phyloP scores from a whole-genome alignment of 805 yeast species.

The Crinitomyces ghanaensis region DNA sequence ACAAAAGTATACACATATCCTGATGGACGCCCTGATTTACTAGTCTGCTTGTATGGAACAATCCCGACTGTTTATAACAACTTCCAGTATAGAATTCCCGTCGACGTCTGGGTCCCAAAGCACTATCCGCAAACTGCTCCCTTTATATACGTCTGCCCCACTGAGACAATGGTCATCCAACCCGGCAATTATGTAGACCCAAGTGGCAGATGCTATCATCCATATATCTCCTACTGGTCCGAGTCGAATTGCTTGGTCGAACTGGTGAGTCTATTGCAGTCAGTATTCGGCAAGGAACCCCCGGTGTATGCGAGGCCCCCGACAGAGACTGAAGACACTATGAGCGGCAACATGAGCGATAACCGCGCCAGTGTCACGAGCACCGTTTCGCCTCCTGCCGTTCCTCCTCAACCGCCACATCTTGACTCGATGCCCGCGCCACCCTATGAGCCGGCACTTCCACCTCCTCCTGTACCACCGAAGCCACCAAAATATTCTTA shows the following conservation, averaged over 20 bases:
- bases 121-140: slow-evolving; percentile 64
- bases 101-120: slow-evolving; percentile 69
- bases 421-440: slow-evolving; percentile 5
- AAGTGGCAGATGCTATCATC: slow-evolving; percentile 63
- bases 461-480: slow-evolving; percentile 7
- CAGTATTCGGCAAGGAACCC: slow-evolving; percentile 31
- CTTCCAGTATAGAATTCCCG: slow-evolving; percentile 35
- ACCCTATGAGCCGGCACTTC: slow-evolving; percentile 2
- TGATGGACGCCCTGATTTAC: slow-evolving; percentile 46
- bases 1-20: slow-evolving; percentile 52
- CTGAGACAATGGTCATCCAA: slow-evolving; percentile 35
- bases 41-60: slow-evolving; percentile 55
- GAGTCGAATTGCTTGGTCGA: slow-evolving; percentile 22
- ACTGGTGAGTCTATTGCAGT: slow-evolving; percentile 25
- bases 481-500: too few relatives aligned
- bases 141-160: slow-evolving; percentile 47
- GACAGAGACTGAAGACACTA: slow-evolving; percentile 5
- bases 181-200: slow-evolving; percentile 60
- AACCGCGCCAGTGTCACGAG: slow-evolving; percentile 1
- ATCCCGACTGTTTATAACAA: slow-evolving; percentile 28
- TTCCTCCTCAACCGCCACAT: slow-evolving; percentile 3
- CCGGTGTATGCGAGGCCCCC: slow-evolving; percentile 35
- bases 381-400: neutral
- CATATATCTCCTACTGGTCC: slow-evolving; percentile 52
- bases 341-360: slow-evolving; percentile 1